Percentiles rank a stretch among this genome's conserved stretches.
Conservation (phyloP, 768 basidiomycete genomes). For the Trametes gibbosa region DNA sequence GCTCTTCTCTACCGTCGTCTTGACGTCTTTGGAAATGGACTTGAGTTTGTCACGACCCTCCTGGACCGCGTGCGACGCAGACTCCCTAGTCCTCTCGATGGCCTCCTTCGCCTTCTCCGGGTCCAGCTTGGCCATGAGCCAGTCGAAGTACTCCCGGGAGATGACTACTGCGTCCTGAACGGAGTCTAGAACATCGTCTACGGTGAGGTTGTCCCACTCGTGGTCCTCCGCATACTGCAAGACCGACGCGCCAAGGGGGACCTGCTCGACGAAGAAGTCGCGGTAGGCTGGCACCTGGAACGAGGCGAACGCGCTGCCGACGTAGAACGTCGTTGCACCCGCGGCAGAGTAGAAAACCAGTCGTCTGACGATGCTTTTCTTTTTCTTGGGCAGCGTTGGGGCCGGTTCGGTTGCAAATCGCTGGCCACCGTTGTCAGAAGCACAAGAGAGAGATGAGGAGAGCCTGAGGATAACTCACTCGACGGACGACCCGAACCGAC, state of each 20-base stretch:
- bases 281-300: slow-evolving; percentile 78
- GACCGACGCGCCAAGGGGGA: slow-evolving; percentile 75
- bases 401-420: slow-evolving; percentile 61
- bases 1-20: slow-evolving; percentile 45
- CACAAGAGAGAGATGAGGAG: slow-evolving; percentile 1
- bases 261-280: slow-evolving; percentile 78
- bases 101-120: slow-evolving; percentile 32
- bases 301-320: slow-evolving; percentile 74
- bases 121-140: slow-evolving; percentile 10
- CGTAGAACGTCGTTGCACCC: slow-evolving; percentile 75
- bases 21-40: slow-evolving; percentile 43
- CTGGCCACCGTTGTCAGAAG: slow-evolving; percentile 35
- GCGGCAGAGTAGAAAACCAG: slow-evolving; percentile 68
- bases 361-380: slow-evolving; percentile 51
- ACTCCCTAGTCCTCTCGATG: slow-evolving; percentile 34
- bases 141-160: slow-evolving; percentile 47
- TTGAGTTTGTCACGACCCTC: slow-evolving; percentile 47
- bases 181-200: slow-evolving; percentile 53
- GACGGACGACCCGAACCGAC: slow-evolving; percentile 50
- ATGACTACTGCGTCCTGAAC: slow-evolving; percentile 52
- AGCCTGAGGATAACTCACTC: slow-evolving; percentile 43
- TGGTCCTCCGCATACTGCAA: slow-evolving; percentile 79
- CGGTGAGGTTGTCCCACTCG: slow-evolving; percentile 75
- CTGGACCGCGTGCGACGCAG: slow-evolving; percentile 37
- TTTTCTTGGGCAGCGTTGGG: slow-evolving; percentile 45